Evolutionary conservation across 1,284 basidiomycete species (phyloP).

Genomic region (Cryptococcus hybrid): DNA sequence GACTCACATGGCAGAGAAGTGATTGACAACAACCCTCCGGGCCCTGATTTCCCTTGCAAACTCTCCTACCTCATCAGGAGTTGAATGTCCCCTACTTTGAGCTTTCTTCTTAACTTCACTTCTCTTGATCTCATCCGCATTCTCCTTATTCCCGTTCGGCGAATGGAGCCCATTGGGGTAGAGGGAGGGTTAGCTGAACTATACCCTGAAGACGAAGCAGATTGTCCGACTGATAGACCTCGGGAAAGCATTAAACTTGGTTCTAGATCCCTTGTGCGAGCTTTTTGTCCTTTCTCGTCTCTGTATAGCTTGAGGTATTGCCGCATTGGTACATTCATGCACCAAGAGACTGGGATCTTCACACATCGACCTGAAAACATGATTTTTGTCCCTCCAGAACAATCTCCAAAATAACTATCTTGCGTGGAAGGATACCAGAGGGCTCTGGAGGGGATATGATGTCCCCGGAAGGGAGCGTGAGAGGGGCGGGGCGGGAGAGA

Average conservation of each 20-base stretch:
- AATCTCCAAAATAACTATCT: conserved; percentile 48
- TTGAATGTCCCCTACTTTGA: conserved; percentile 72
- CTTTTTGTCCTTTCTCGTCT: conserved; percentile 36
- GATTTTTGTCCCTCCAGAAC: conserved; percentile 44
- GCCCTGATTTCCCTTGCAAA: conserved; percentile 70
- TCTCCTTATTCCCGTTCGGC: conserved; percentile 6
- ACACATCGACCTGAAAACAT: conserved; percentile 34
- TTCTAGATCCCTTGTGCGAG: conserved; percentile 36
- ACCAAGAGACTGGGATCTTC: conserved; percentile 41
- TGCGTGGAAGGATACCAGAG: conserved; percentile 52
- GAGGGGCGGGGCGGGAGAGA: conserved; percentile 57
- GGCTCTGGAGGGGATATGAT: conserved; percentile 65
- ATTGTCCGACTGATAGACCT: not conserved
- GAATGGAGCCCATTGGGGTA: conserved; percentile 8
- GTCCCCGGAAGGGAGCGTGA: conserved; percentile 73
- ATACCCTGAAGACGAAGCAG: not conserved
- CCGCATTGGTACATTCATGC: conserved; percentile 84
- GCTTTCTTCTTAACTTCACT: conserved; percentile 60
- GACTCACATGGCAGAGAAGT: conserved; percentile 70
- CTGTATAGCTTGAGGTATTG: conserved; percentile 58
- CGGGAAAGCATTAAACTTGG: conserved; percentile 33
- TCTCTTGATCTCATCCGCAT: conserved; percentile 29
- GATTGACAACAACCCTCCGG: conserved; percentile 70
- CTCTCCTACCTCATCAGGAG: conserved; percentile 73
- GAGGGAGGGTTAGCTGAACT: not conserved